Evolutionary conservation across 331 rosid species (phyloP).

Genomic region (Erythrophleum ivorense): DNA sequence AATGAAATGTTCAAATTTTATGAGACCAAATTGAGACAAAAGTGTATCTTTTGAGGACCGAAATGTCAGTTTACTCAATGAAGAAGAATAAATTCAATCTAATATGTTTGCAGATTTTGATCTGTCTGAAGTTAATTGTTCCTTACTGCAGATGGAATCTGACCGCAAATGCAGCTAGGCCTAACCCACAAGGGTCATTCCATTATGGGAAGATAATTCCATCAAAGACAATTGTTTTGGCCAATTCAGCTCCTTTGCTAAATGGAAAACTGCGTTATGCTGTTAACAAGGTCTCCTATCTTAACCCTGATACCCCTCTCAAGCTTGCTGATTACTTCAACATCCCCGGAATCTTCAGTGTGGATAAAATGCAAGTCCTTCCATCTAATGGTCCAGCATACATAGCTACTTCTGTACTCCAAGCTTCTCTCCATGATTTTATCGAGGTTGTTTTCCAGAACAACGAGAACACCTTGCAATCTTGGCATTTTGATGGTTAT

Average conservation of each 20-base stretch:
- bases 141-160: conserved; percentile 78
- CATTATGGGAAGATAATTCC: conserved; percentile 83
- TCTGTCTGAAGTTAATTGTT: conserved; percentile 22
- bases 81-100: not conserved
- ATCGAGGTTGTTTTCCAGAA: conserved; percentile 87
- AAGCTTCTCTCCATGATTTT: conserved; percentile 72
- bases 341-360: conserved; percentile 79
- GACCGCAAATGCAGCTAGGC: conserved; percentile 98
- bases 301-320: conserved; percentile 85
- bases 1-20: no score
- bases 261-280: conserved; percentile 84
- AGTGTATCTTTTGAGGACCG: not conserved
- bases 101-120: conserved; percentile 6
- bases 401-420: conserved; percentile 68
- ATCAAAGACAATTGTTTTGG: conserved; percentile 74
- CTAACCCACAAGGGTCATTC: conserved; percentile 97
- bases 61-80: not conserved
- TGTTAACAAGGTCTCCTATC: conserved; percentile 72
- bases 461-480: conserved; percentile 73
- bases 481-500: conserved; percentile 95
- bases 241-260: conserved; percentile 71
- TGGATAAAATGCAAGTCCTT: conserved; percentile 57
- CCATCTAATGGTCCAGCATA: conserved; percentile 71
- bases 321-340: conserved; percentile 96
- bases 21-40: no score